These are phyloP conservation scores for Apiospora koreana DNA, from an alignment of 2,329 filamentous ascomycete species.

Conservation along the genomic window DNA sequence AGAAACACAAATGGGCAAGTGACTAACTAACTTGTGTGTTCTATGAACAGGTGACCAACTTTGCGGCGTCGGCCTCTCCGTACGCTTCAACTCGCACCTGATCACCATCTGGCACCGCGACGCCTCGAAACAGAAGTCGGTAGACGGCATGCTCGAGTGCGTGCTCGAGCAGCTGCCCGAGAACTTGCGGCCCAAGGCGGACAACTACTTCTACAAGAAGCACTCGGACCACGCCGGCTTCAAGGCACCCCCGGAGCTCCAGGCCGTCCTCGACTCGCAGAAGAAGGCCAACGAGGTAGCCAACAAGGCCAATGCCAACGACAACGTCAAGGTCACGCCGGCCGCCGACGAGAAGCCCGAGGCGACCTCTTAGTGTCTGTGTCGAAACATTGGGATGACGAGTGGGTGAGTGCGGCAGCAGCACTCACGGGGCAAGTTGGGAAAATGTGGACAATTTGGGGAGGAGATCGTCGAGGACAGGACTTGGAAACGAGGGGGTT, in stretches of 20 bases:
- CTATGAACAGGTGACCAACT: slow-evolving; percentile 71
- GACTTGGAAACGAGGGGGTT: not conserved
- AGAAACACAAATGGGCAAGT: not conserved
- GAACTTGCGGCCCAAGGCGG: slow-evolving; percentile 70
- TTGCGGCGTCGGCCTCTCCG: slow-evolving; percentile 83
- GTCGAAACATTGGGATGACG: not conserved
- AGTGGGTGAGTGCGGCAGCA: not conserved
- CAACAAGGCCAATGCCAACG: slow-evolving; percentile 29
- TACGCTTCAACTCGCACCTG: slow-evolving; percentile 85
- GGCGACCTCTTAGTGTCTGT: not conserved
- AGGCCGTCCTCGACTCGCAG: slow-evolving; percentile 59
- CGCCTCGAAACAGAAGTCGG: slow-evolving; percentile 74
- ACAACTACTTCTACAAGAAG: slow-evolving; percentile 83
- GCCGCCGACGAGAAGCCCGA: slow-evolving; percentile 15
- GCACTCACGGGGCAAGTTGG: not conserved
- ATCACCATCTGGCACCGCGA: slow-evolving; percentile 95
- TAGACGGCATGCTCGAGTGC: slow-evolving; percentile 71
- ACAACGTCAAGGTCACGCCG: slow-evolving; percentile 24
- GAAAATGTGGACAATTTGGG: not conserved
- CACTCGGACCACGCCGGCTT: slow-evolving; percentile 88
- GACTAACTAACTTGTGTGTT: not conserved
- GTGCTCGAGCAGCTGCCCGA: slow-evolving; percentile 73
- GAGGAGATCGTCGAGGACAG: not conserved
- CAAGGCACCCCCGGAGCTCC: slow-evolving; percentile 62
- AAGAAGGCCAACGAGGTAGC: slow-evolving; percentile 46